phyloP scores from a whole-genome alignment of 805 yeast species.

The Nakazawaea peltata region DNA sequence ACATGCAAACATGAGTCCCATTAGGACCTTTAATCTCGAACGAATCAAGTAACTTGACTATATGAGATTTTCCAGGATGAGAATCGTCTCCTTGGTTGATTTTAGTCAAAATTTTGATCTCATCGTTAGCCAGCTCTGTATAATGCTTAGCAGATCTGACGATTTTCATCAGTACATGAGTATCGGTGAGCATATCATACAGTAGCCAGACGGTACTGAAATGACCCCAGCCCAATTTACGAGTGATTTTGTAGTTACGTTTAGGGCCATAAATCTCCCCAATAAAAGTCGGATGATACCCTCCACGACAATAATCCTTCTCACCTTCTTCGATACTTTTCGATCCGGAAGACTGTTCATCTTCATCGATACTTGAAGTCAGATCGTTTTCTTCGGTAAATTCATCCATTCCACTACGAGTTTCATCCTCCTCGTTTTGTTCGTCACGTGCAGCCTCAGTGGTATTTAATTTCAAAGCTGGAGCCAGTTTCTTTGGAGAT shows the following conservation, averaged over 20 bases:
- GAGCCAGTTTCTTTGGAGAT: background rate
- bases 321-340: slow-evolving; percentile 36
- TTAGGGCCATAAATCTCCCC: slow-evolving; percentile 44
- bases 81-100: slow-evolving; percentile 20
- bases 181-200: slow-evolving; percentile 23
- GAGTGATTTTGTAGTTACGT: slow-evolving; percentile 36
- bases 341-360: slow-evolving; percentile 12
- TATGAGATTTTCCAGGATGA: slow-evolving; percentile 44
- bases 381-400: slow-evolving; percentile 2
- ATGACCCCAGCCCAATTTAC: slow-evolving; percentile 68
- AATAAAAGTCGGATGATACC: slow-evolving; percentile 54
- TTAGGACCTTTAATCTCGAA: slow-evolving; percentile 52
- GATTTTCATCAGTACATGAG: slow-evolving; percentile 56
- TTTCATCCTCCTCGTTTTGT: background rate
- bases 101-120: slow-evolving; percentile 39
- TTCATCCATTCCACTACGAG: background rate
- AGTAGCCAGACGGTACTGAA: slow-evolving; percentile 71
- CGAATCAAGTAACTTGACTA: slow-evolving; percentile 47
- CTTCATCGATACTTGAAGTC: background rate
- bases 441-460: background rate
- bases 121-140: slow-evolving; percentile 59
- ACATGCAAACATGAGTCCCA: slow-evolving; percentile 61
- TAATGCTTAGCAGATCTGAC: slow-evolving; percentile 47
- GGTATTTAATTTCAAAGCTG: background rate
- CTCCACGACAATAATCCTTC: slow-evolving; percentile 49